Conservation (phyloP, 2,329 filamentous ascomycete species). For the Colletotrichum camelliae region DNA sequence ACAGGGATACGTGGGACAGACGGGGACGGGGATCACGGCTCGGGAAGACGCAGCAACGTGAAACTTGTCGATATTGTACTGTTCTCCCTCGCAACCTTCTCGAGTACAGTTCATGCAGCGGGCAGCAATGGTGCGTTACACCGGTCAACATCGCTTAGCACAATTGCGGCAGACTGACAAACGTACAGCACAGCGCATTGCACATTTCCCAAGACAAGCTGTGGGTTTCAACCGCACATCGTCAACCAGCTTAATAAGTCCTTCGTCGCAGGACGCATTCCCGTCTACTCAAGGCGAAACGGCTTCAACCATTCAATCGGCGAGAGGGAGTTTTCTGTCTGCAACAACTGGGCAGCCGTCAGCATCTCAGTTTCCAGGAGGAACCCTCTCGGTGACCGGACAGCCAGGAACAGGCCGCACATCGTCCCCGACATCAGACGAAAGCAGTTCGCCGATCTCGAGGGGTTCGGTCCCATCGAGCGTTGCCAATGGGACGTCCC, state of each 20-base stretch:
- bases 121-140: not conserved
- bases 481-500: not conserved
- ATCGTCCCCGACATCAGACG: not conserved
- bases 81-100: not conserved
- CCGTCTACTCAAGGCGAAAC: not conserved
- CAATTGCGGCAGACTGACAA: not conserved
- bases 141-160: not conserved
- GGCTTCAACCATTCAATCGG: not conserved
- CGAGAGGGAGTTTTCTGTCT: not conserved
- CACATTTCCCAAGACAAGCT: not conserved
- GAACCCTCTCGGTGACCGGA: not conserved
- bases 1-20: not conserved
- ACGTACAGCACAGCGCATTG: not conserved
- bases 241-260: not conserved
- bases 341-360: not conserved
- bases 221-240: not conserved
- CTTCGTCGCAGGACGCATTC: not conserved
- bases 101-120: not conserved
- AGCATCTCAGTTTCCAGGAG: not conserved
- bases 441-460: constrained; percentile 2
- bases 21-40: not conserved
- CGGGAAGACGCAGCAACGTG: not conserved
- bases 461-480: not conserved
- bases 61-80: not conserved
- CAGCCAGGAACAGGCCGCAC: not conserved